Percentiles rank a stretch among this genome's conserved stretches.
Conservation (phyloP, 129 eudicot genomes). For the Escallonia rubra region DNA sequence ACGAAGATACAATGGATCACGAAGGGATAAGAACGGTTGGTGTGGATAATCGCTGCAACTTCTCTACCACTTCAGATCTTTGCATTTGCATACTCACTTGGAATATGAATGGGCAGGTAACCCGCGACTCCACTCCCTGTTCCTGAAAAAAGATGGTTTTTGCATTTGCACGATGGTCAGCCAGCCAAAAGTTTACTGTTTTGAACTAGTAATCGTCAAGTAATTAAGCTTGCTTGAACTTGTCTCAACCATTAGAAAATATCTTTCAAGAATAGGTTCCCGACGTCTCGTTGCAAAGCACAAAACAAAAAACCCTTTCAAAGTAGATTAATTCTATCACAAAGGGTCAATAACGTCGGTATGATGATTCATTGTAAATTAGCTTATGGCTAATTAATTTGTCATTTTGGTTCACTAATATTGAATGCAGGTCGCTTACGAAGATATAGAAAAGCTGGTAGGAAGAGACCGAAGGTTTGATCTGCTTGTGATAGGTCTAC, state of each 20-base stretch:
- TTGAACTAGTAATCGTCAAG: not conserved
- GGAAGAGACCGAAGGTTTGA: constrained; percentile 31
- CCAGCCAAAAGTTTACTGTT: not conserved
- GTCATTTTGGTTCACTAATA: too few relatives aligned
- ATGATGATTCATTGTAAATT: too few relatives aligned
- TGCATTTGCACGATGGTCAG: not conserved
- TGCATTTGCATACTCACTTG: constrained; percentile 40
- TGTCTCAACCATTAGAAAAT: not conserved
- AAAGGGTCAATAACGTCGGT: not conserved
- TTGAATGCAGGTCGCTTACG: constrained; percentile 22
- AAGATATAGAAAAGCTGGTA: constrained; percentile 32
- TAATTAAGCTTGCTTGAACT: not conserved
- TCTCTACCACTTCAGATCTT: constrained; percentile 22
- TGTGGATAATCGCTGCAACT: constrained; percentile 20
- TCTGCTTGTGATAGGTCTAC: constrained; percentile 38
- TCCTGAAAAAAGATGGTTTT: not conserved
- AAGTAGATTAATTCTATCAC: too few relatives aligned
- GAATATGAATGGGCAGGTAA: constrained; percentile 47
- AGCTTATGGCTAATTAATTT: too few relatives aligned
- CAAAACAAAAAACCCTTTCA: not conserved
- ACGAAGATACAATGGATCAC: constrained; percentile 4
- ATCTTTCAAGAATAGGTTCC: too few relatives aligned
- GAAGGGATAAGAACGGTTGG: constrained; percentile 42
- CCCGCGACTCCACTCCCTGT: not conserved
- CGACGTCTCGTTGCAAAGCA: too few relatives aligned